A percentile compares a stretch with the other conserved stretches of the same genome.
Evolutionary conservation across 2,329 filamentous ascomycete species (phyloP).

Genomic region (Torrubiella hemipterigena): DNA sequence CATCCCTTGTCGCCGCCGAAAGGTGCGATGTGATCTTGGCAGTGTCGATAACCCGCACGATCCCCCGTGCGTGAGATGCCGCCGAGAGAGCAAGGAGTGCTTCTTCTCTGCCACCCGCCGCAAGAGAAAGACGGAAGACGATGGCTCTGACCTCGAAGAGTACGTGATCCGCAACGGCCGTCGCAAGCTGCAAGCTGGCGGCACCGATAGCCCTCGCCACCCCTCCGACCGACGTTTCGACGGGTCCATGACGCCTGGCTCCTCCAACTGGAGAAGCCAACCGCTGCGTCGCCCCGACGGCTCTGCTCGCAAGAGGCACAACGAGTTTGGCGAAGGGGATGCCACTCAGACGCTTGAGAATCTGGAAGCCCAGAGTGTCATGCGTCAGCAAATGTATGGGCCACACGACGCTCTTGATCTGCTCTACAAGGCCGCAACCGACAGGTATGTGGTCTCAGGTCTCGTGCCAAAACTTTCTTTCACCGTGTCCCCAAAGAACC

Average conservation of each 20-base stretch:
- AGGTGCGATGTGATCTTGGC: slow-evolving; percentile 50
- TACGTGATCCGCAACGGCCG: slow-evolving; percentile 64
- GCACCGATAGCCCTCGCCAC: slow-evolving; percentile 28
- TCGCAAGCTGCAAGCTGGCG: slow-evolving; percentile 46
- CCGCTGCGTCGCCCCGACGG: slow-evolving; percentile 52
- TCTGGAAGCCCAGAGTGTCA: slow-evolving; percentile 50
- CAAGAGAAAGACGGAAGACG: slow-evolving; percentile 68
- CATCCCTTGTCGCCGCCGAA: slow-evolving; percentile 49
- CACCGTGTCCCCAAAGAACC: background rate
- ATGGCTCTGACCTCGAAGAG: slow-evolving; percentile 43
- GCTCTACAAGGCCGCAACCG: slow-evolving; percentile 73
- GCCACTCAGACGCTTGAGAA: slow-evolving; percentile 52
- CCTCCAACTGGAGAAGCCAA: slow-evolving; percentile 51
- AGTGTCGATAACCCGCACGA: slow-evolving; percentile 90
- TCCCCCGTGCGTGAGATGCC: slow-evolving; percentile 86
- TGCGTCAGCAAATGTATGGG: slow-evolving; percentile 68
- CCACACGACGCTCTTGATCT: slow-evolving; percentile 88
- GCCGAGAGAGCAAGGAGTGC: slow-evolving; percentile 91
- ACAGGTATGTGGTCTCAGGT: slow-evolving; percentile 33
- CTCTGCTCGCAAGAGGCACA: slow-evolving; percentile 13
- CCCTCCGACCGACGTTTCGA: slow-evolving; percentile 31
- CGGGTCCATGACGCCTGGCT: slow-evolving; percentile 44
- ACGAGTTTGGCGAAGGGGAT: slow-evolving; percentile 34
- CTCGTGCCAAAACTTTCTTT: slow-evolving; percentile 2
- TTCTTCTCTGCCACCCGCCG: slow-evolving; percentile 91